These are phyloP conservation scores for Xylariaceae sp. DNA, from an alignment of 2,329 filamentous ascomycete species.

Conservation along the genomic window DNA sequence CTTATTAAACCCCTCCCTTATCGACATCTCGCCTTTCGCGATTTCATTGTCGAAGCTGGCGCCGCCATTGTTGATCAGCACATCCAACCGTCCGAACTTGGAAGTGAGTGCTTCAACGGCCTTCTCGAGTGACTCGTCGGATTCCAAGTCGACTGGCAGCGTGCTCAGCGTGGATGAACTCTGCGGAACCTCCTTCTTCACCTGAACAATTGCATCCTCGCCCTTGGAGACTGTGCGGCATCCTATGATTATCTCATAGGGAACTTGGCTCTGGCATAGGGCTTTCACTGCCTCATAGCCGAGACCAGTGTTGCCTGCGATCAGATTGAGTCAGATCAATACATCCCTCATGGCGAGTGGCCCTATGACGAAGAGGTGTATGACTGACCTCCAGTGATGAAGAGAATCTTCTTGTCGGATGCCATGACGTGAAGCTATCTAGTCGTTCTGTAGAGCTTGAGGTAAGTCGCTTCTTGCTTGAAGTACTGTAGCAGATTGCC, in stretches of 20 bases:
- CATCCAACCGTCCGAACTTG: constrained; percentile 38
- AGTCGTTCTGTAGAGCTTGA: no score
- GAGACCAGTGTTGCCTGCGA: constrained; percentile 19
- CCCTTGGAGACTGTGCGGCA: constrained; percentile 44
- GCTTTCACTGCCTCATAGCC: constrained; percentile 22
- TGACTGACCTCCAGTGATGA: constrained; percentile 22
- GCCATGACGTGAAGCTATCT: constrained; percentile 9
- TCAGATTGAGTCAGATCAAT: not conserved
- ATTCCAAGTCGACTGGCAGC: constrained; percentile 44
- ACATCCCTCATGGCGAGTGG: not conserved
- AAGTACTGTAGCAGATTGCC: no score
- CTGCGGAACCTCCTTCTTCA: constrained; percentile 34
- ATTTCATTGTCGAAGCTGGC: constrained; percentile 33
- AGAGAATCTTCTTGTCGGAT: constrained; percentile 17
- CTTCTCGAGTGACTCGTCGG: constrained; percentile 42
- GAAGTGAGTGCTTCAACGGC: constrained; percentile 35
- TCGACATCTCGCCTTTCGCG: constrained; percentile 22
- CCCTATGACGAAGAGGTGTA: not conserved
- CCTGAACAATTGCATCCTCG: constrained; percentile 35
- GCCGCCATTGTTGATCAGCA: constrained; percentile 49
- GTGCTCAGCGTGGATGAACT: constrained; percentile 35
- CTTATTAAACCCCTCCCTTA: constrained; percentile 37
- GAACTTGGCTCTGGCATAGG: constrained; percentile 10
- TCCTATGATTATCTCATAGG: constrained; percentile 48
- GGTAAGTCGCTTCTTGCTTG: no score